phyloP scores from a whole-genome alignment of 768 basidiomycete genomes.

The Mycena kentingensis region DNA sequence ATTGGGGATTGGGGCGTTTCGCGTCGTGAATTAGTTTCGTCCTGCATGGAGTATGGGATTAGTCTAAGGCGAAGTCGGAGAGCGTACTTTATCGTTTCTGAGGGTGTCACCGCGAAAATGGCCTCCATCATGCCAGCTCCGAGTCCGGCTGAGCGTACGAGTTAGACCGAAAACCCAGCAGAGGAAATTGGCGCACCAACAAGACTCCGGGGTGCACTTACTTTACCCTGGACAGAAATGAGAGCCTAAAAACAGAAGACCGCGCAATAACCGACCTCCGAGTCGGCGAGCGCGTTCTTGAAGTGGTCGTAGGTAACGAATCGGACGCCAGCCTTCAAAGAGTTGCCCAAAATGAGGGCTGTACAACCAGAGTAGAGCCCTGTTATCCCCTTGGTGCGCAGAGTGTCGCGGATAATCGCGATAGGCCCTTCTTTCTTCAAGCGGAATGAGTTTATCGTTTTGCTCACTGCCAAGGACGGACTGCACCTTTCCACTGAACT shows the following conservation, averaged over 20 bases:
- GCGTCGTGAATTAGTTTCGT: constrained; percentile 97
- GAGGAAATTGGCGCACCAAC: constrained; percentile 49
- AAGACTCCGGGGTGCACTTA: constrained; percentile 82
- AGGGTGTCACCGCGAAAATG: constrained; percentile 92
- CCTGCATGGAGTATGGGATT: constrained; percentile 41
- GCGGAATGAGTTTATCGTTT: background rate
- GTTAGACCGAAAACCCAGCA: background rate
- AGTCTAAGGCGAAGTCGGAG: background rate
- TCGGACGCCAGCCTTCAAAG: constrained; percentile 92
- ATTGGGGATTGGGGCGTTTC: constrained; percentile 81
- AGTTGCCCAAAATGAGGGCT: constrained; percentile 89
- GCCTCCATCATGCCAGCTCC: constrained; percentile 93
- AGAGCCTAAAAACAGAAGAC: constrained; percentile 2
- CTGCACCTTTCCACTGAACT: constrained; percentile 79
- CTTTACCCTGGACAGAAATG: constrained; percentile 71
- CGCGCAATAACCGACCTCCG: constrained; percentile 54
- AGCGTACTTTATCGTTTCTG: constrained; percentile 95
- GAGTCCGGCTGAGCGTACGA: constrained; percentile 57
- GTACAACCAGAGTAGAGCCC: constrained; percentile 94
- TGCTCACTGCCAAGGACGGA: background rate
- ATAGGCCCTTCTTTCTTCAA: constrained; percentile 64
- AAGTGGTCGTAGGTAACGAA: constrained; percentile 95
- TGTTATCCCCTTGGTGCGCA: constrained; percentile 69
- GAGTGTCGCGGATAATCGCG: constrained; percentile 71
- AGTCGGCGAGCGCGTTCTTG: constrained; percentile 80